Conservation (phyloP, 2,329 filamentous ascomycete species). For the Monosporascus sp. region DNA sequence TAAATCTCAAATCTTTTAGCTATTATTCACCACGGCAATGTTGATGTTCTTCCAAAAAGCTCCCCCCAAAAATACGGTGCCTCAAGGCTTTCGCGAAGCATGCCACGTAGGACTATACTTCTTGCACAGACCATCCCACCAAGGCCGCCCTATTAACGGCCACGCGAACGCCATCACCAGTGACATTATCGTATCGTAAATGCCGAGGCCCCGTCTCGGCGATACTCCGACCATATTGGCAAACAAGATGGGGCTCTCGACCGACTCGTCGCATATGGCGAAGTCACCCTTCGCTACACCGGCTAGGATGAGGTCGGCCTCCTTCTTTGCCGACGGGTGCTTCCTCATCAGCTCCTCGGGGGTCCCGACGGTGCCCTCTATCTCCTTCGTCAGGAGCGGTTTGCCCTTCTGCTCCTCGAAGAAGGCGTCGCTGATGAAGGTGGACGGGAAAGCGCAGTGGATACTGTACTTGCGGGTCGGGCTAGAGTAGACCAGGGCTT, state of each 20-base stretch:
- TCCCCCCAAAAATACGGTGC: too few relatives aligned
- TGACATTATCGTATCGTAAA: slow-evolving; percentile 10
- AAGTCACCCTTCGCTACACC: slow-evolving; percentile 18
- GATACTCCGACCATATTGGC: slow-evolving; percentile 17
- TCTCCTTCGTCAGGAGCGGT: too few relatives aligned
- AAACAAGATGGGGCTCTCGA: slow-evolving; percentile 13
- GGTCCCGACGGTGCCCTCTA: slow-evolving; percentile 7
- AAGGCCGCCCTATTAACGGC: slow-evolving; percentile 8
- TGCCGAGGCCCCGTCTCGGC: slow-evolving; percentile 17
- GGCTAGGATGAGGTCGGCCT: slow-evolving; percentile 16
- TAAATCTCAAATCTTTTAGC: too few relatives aligned
- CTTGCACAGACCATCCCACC: slow-evolving; percentile 9
- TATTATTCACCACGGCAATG: too few relatives aligned
- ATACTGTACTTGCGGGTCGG: too few relatives aligned
- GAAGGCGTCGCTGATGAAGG: too few relatives aligned
- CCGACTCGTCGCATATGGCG: slow-evolving; percentile 15
- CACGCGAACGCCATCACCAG: slow-evolving; percentile 11
- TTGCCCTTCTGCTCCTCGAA: too few relatives aligned
- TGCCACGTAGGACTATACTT: too few relatives aligned
- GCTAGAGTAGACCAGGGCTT: too few relatives aligned
- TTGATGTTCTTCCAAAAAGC: too few relatives aligned
- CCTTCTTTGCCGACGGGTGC: slow-evolving; percentile 16
- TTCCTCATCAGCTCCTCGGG: slow-evolving; percentile 11
- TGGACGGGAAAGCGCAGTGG: too few relatives aligned
- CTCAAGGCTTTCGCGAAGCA: too few relatives aligned